These are phyloP conservation scores for Geosmithia morbida DNA, from an alignment of 2,329 filamentous ascomycete genomes.

Conservation along the genomic window DNA sequence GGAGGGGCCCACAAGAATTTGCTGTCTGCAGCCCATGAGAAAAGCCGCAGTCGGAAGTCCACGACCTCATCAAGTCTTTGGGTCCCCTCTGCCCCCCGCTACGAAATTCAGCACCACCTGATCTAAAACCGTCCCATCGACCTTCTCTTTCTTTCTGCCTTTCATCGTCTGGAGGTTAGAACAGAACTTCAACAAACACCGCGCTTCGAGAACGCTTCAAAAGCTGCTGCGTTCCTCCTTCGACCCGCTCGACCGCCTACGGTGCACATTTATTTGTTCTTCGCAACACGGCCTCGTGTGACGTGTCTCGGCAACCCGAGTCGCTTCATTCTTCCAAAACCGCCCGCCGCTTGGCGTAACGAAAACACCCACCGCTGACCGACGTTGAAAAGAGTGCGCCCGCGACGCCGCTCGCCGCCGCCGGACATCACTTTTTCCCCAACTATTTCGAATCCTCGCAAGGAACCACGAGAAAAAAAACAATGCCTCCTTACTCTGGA, in stretches of 20 bases:
- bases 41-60: not conserved
- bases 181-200: too few relatives aligned
- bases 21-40: not conserved
- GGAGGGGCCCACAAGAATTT: not conserved
- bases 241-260: too few relatives aligned
- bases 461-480: not conserved
- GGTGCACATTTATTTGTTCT: too few relatives aligned
- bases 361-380: not conserved
- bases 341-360: too few relatives aligned
- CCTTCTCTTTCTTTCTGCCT: too few relatives aligned
- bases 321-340: too few relatives aligned
- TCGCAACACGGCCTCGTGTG: too few relatives aligned
- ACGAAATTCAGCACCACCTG: not conserved
- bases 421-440: not conserved
- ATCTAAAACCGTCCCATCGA: not conserved
- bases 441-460: not conserved
- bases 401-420: not conserved
- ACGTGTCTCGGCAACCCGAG: too few relatives aligned
- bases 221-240: too few relatives aligned
- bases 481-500: constrained; percentile 41
- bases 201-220: too few relatives aligned
- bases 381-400: not conserved
- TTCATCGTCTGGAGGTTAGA: too few relatives aligned
- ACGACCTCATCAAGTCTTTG: not conserved
- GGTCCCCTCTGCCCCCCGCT: not conserved